Evolutionary conservation across 352 stramenopile genomes (phyloP), one percentile per base, ranked within the genome.

Genomic region (Globisporangium heterothallicum): DNA sequence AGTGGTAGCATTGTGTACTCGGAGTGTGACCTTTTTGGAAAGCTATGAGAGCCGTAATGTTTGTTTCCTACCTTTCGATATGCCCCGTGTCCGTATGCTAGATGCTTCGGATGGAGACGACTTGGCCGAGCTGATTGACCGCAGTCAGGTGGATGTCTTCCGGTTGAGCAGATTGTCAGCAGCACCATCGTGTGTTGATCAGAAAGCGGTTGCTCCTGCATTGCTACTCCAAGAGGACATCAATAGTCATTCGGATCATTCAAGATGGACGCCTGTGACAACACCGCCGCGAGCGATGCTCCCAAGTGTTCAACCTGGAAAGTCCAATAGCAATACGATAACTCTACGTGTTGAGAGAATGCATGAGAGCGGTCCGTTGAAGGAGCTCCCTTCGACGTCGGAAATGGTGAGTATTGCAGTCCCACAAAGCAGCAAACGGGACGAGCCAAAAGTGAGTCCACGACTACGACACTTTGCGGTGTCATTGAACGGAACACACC

Each of bases 361-460:
- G 0, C 32, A 10, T n/a, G 32, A 46, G 16, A n/a, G 9, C 19
- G 22, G 9, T 6, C 41, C 27, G 22, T 19, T 50, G n/a, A 35
- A 29, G 5, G 66, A 75, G 22, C 60, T 77, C 0, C 67, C 67
- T 7, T 73, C 67, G n/a, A 77, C 64, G 6, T 77, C 67, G 1
- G 64, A 73, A 53, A 77, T 77, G 67, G 55, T 77, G 21, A 34
- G 48, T 14, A 71, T 77, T 27, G 25, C 55, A 38, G 32, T 18
- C n/a, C 32, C 32, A 5, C 32, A 38, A 3, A 18, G 3, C 32
- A 38, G n/a, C 14, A 38, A 16, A 10, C 14, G 14, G n/a, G 32
- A 38, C 12, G n/a, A 38, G 32, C 8, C 32, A 38, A 10, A 10
- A 18, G 8, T 3, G 14, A 2, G 3, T 38, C 6, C 32, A 18